Percentiles rank a stretch among this genome's conserved stretches.
phyloP scores from a whole-genome alignment of 2,329 filamentous ascomycete genomes.

The Calonectria hawksworthii region DNA sequence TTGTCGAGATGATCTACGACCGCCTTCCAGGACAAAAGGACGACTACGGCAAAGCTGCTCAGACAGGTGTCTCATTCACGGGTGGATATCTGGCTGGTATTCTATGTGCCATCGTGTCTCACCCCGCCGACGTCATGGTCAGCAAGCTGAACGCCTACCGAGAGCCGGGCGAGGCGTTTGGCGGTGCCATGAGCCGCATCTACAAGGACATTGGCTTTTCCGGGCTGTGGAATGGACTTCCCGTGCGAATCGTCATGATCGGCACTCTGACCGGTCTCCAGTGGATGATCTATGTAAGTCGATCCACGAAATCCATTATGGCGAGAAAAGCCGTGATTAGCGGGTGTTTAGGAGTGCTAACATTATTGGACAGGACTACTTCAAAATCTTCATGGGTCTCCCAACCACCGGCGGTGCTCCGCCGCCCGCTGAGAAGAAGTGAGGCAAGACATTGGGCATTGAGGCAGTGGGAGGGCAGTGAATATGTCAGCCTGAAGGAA shows the following conservation, averaged over 20 bases:
- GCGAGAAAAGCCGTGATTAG: not conserved
- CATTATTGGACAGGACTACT: slow-evolving; percentile 72
- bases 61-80: slow-evolving; percentile 88
- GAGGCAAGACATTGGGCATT: not conserved
- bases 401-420: slow-evolving; percentile 83
- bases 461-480: not conserved
- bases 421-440: slow-evolving; percentile 66
- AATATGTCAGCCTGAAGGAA: not conserved
- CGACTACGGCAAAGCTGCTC: slow-evolving; percentile 84
- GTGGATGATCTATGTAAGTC: slow-evolving; percentile 91
- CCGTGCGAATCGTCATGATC: slow-evolving; percentile 91
- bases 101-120: slow-evolving; percentile 85
- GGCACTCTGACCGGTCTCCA: slow-evolving; percentile 85
- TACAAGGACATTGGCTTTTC: slow-evolving; percentile 89
- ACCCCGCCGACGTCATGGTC: slow-evolving; percentile 90
- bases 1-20: slow-evolving; percentile 87
- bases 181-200: slow-evolving; percentile 81
- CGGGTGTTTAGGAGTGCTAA: slow-evolving; percentile 29
- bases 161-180: slow-evolving; percentile 82
- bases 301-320: not conserved
- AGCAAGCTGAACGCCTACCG: slow-evolving; percentile 90
- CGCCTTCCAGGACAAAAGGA: slow-evolving; percentile 81
- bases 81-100: slow-evolving; percentile 91
- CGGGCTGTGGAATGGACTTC: slow-evolving; percentile 93
- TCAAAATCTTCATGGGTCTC: slow-evolving; percentile 91